These are phyloP conservation scores for Amanita thiersii DNA, from an alignment of 768 basidiomycete genomes.

Conservation along the genomic window DNA sequence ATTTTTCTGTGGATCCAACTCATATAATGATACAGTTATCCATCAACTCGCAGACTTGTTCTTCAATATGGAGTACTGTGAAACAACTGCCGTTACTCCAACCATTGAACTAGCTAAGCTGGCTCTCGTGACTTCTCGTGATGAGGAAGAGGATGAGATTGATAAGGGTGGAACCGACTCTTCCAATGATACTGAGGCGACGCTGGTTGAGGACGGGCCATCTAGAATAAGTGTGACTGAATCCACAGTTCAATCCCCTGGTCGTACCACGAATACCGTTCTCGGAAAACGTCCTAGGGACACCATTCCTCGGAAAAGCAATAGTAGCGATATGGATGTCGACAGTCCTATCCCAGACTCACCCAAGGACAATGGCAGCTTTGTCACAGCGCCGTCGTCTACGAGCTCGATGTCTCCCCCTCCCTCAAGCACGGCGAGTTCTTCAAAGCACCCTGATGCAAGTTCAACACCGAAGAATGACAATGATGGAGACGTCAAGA, in stretches of 20 bases:
- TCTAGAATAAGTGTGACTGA: slow-evolving; percentile 24
- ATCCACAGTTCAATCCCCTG: slow-evolving; percentile 19
- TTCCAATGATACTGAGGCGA: slow-evolving; percentile 84
- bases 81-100: slow-evolving; percentile 67
- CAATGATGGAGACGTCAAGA: slow-evolving; percentile 27
- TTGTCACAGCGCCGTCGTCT: slow-evolving; percentile 22
- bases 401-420: slow-evolving; percentile 20
- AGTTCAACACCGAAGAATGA: slow-evolving; percentile 10
- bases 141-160: slow-evolving; percentile 79
- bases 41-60: slow-evolving; percentile 74
- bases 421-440: slow-evolving; percentile 11
- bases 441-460: slow-evolving; percentile 5
- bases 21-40: slow-evolving; percentile 47
- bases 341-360: slow-evolving; percentile 36
- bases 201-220: slow-evolving; percentile 71
- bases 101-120: slow-evolving; percentile 84
- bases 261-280: slow-evolving; percentile 40
- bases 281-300: slow-evolving; percentile 66
- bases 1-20: slow-evolving; percentile 3
- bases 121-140: slow-evolving; percentile 82
- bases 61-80: slow-evolving; percentile 61
- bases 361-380: slow-evolving; percentile 27
- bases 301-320: slow-evolving; percentile 25
- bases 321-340: slow-evolving; percentile 41
- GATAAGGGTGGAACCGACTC: slow-evolving; percentile 69